These are phyloP conservation scores for Reticulascus tulasneorum DNA, from an alignment of 2,329 filamentous ascomycete species.

Conservation along the genomic window DNA sequence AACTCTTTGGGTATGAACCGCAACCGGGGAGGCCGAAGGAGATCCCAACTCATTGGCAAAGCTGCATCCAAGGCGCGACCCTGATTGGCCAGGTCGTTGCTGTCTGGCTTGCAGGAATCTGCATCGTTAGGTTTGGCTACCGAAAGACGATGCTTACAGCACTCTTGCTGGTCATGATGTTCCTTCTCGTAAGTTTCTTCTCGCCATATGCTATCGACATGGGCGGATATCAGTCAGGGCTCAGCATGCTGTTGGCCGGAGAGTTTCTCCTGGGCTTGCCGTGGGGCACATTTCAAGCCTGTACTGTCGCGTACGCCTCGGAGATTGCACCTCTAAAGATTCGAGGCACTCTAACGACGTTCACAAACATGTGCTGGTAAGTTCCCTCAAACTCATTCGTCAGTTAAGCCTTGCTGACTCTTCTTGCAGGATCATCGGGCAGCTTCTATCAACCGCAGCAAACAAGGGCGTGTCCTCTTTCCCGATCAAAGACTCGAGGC, in stretches of 20 bases:
- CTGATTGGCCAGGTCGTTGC: slow-evolving; percentile 5
- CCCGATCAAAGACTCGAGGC: slow-evolving; percentile 16
- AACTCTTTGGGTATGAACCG: slow-evolving; percentile 21
- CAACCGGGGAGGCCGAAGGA: slow-evolving; percentile 24
- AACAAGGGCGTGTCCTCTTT: slow-evolving; percentile 24
- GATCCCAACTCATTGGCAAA: slow-evolving; percentile 38
- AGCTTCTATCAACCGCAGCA: slow-evolving; percentile 29
- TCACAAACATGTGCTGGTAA: slow-evolving; percentile 37
- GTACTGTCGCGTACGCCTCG: slow-evolving; percentile 33
- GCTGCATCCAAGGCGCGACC: slow-evolving; percentile 16
- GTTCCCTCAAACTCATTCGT: too few relatives aligned
- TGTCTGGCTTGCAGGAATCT: slow-evolving; percentile 5
- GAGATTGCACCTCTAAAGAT: slow-evolving; percentile 28
- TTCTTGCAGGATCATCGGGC: slow-evolving; percentile 34
- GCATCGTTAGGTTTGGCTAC: slow-evolving; percentile 5
- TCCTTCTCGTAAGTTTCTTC: slow-evolving; percentile 10
- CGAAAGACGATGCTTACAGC: slow-evolving; percentile 8
- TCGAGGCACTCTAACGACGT: slow-evolving; percentile 30
- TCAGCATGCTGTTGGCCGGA: slow-evolving; percentile 25
- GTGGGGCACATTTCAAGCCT: slow-evolving; percentile 27
- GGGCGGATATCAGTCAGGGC: slow-evolving; percentile 26
- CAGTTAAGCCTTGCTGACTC: too few relatives aligned
- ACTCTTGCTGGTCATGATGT: slow-evolving; percentile 2
- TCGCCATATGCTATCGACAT: slow-evolving; percentile 25
- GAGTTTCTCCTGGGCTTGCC: slow-evolving; percentile 33